Percentiles rank a stretch among this genome's conserved stretches.
These are phyloP conservation scores for Lactarius trivialis DNA, from an alignment of 768 basidiomycete species.

Conservation along the genomic window DNA sequence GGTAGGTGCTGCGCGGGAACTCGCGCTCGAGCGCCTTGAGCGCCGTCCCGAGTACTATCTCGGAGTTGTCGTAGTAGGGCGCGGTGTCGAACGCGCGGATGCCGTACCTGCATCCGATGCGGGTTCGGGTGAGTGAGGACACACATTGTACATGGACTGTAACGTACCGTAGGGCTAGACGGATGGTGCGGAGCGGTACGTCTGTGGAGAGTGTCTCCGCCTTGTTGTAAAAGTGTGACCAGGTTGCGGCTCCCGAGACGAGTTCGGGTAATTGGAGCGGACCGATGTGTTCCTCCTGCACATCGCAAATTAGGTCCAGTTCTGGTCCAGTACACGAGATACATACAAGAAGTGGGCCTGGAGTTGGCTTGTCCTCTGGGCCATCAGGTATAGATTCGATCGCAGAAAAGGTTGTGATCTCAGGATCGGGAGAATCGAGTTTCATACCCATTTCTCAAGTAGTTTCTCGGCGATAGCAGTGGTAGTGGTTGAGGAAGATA, in stretches of 20 bases:
- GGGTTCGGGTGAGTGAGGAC: no score
- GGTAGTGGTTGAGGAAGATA: no score
- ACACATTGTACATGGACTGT: background rate
- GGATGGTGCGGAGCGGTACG: slow-evolving; percentile 56
- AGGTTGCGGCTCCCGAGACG: slow-evolving; percentile 66
- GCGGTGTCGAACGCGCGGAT: slow-evolving; percentile 79
- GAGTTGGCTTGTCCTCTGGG: slow-evolving; percentile 35
- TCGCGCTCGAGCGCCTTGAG: slow-evolving; percentile 52
- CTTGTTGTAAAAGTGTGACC: slow-evolving; percentile 61
- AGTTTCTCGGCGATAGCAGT: background rate
- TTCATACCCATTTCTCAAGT: slow-evolving; percentile 33
- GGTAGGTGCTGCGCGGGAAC: slow-evolving; percentile 74
- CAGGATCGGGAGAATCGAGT: slow-evolving; percentile 36
- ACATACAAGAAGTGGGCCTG: slow-evolving; percentile 33
- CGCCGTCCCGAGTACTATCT: slow-evolving; percentile 65
- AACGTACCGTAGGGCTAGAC: slow-evolving; percentile 68
- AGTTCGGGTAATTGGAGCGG: slow-evolving; percentile 38
- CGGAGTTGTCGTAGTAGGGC: slow-evolving; percentile 74
- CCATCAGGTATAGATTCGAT: slow-evolving; percentile 38
- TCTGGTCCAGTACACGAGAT: background rate
- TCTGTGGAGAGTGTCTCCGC: slow-evolving; percentile 50
- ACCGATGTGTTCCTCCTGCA: slow-evolving; percentile 32
- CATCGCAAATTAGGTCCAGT: background rate
- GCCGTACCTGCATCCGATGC: slow-evolving; percentile 63
- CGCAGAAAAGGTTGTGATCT: slow-evolving; percentile 35